These are phyloP conservation scores for Geotrichum aggregatum DNA, from an alignment of 1,139 yeast genomes.

Conservation along the genomic window DNA sequence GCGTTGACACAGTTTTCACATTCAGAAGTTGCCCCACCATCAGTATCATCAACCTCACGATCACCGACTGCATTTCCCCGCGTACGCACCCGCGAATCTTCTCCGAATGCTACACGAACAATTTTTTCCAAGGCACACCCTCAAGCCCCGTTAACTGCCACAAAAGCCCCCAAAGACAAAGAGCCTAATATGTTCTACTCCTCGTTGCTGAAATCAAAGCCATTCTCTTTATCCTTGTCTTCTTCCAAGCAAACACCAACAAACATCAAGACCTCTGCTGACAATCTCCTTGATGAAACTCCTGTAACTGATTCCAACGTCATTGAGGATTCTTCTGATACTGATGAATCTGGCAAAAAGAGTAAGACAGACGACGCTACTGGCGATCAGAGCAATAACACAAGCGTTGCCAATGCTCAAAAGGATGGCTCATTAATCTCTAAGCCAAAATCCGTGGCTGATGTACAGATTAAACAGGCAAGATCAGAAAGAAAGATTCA, in stretches of 20 bases:
- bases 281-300: background rate
- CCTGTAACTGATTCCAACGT: background rate
- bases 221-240: conserved; percentile 15
- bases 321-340: background rate
- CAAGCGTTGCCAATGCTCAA: too few species aligned
- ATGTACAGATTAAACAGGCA: conserved; percentile 22
- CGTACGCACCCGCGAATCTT: background rate
- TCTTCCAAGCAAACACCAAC: conserved; percentile 3
- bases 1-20: background rate
- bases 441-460: conserved; percentile 5
- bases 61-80: background rate
- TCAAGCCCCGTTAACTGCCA: background rate
- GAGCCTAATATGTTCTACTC: conserved; percentile 9
- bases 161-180: background rate
- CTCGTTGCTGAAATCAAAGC: conserved; percentile 8
- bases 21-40: background rate
- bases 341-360: background rate
- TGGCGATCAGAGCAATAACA: background rate
- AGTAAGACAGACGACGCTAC: background rate
- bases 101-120: background rate
- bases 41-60: background rate
- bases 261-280: background rate
- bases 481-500: conserved; percentile 30
- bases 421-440: background rate
- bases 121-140: conserved; percentile 5